Percentiles rank a stretch among this genome's conserved stretches.
These are phyloP conservation scores for Globisporangium barbulae DNA, from an alignment of 352 stramenopile species.

Conservation along the genomic window DNA sequence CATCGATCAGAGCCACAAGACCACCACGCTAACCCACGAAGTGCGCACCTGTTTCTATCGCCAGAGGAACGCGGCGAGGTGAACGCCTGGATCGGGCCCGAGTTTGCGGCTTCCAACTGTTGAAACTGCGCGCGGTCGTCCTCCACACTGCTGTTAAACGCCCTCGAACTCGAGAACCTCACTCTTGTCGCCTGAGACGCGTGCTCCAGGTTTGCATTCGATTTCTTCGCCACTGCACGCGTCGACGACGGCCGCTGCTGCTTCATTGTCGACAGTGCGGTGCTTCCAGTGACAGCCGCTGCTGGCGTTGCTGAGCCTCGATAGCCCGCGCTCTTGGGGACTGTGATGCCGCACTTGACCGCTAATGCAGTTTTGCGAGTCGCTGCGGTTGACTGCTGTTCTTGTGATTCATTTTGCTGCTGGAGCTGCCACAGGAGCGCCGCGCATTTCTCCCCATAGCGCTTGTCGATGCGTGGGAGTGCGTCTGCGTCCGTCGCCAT, in stretches of 20 bases:
- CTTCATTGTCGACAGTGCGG: neutral
- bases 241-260: constrained; percentile 12
- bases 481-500: neutral
- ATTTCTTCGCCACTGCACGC: neutral
- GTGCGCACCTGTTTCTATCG: neutral
- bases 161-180: neutral
- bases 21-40: neutral
- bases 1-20: neutral
- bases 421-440: constrained; percentile 7
- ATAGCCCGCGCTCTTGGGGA: constrained; percentile 12
- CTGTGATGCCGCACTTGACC: constrained; percentile 2
- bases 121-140: neutral
- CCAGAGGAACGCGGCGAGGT: neutral
- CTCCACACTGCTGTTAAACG: neutral
- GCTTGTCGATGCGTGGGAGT: constrained; percentile 15
- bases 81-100: constrained; percentile 1
- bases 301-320: neutral
- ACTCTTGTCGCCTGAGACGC: neutral
- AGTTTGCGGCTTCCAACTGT: constrained; percentile 4
- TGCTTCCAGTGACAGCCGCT: neutral
- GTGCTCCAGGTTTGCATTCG: neutral
- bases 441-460: constrained; percentile 12
- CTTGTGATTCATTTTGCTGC: constrained; percentile 1
- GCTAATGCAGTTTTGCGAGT: neutral
- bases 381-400: neutral